phyloP scores from a whole-genome alignment of 2,329 filamentous ascomycete species.

The Colletotrichum sublineola region DNA sequence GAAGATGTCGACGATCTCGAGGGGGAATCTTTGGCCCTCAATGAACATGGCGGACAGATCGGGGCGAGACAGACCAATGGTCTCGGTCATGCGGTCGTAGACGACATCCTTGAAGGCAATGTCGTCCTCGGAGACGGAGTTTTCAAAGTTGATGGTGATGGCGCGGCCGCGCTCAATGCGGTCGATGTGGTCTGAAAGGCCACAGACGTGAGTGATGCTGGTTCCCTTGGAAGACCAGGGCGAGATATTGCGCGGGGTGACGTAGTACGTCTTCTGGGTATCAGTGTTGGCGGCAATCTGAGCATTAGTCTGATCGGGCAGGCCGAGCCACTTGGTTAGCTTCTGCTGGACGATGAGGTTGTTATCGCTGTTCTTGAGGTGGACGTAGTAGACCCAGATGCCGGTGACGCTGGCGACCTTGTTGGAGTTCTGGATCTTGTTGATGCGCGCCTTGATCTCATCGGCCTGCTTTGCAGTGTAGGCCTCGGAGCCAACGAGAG shows the following conservation, averaged over 20 bases:
- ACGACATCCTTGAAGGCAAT: slow-evolving; percentile 77
- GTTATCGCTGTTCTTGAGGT: slow-evolving; percentile 64
- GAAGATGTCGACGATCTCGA: slow-evolving; percentile 83
- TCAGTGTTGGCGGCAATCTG: slow-evolving; percentile 61
- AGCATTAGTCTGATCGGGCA: slow-evolving; percentile 58
- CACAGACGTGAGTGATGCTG: slow-evolving; percentile 92
- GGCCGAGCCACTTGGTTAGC: slow-evolving; percentile 52
- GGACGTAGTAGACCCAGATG: slow-evolving; percentile 76
- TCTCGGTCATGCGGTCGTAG: slow-evolving; percentile 97
- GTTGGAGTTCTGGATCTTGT: slow-evolving; percentile 51
- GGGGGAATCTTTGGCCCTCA: slow-evolving; percentile 70
- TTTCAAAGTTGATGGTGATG: slow-evolving; percentile 76
- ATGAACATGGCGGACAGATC: slow-evolving; percentile 84
- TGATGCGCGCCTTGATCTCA: slow-evolving; percentile 60
- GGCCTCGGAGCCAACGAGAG: slow-evolving; percentile 61
- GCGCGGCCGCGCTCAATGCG: slow-evolving; percentile 90
- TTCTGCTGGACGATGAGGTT: slow-evolving; percentile 58
- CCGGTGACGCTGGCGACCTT: slow-evolving; percentile 63
- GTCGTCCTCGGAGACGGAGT: slow-evolving; percentile 56
- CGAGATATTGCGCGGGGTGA: slow-evolving; percentile 88
- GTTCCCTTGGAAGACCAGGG: slow-evolving; percentile 99
- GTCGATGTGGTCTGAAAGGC: slow-evolving; percentile 76
- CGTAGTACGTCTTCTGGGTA: slow-evolving; percentile 64
- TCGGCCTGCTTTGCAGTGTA: slow-evolving; percentile 61
- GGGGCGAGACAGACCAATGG: slow-evolving; percentile 75